These are phyloP conservation scores for Fusarium sp. DNA, from an alignment of 2,329 filamentous ascomycete species.

Conservation along the genomic window DNA sequence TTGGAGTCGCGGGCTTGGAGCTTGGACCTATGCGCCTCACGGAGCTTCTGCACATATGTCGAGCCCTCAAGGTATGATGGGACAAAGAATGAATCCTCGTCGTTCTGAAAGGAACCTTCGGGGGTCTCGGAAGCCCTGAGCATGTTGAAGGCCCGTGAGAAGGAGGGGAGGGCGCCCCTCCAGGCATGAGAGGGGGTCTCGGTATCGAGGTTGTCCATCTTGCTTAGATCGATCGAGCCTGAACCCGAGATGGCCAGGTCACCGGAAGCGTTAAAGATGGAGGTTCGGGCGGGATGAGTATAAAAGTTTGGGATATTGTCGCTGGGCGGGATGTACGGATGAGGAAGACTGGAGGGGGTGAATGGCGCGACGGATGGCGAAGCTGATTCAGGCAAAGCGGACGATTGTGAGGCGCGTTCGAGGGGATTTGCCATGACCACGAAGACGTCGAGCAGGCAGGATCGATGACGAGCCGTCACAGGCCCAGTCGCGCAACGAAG, in stretches of 20 bases:
- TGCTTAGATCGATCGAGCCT: slow-evolving; percentile 25
- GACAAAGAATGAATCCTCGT: slow-evolving; percentile 69
- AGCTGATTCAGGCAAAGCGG: slow-evolving; percentile 36
- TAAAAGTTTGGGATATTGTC: slow-evolving; percentile 39
- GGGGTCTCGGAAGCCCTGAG: slow-evolving; percentile 51
- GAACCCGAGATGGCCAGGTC: slow-evolving; percentile 41
- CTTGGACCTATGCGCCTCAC: slow-evolving; percentile 72
- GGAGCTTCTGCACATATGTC: slow-evolving; percentile 77
- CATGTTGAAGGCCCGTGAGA: slow-evolving; percentile 62
- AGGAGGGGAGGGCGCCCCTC: slow-evolving; percentile 52
- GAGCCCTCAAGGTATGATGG: slow-evolving; percentile 85
- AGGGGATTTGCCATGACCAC: slow-evolving; percentile 41
- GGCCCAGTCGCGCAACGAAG: slow-evolving; percentile 23
- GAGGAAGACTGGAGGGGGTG: slow-evolving; percentile 29
- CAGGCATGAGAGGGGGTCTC: slow-evolving; percentile 40
- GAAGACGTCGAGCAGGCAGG: slow-evolving; percentile 15
- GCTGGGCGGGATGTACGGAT: slow-evolving; percentile 25
- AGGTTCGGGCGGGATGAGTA: slow-evolving; percentile 46
- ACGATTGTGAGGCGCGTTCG: slow-evolving; percentile 38
- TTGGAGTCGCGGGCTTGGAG: slow-evolving; percentile 58
- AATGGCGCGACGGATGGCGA: slow-evolving; percentile 33
- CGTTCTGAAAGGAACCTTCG: slow-evolving; percentile 40
- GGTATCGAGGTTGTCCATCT: slow-evolving; percentile 49
- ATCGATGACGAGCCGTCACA: slow-evolving; percentile 8
- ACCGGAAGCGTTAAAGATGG: slow-evolving; percentile 60